Base-by-base conservation (phyloP, 768 basidiomycete species). In the Imleria badia region DNA sequence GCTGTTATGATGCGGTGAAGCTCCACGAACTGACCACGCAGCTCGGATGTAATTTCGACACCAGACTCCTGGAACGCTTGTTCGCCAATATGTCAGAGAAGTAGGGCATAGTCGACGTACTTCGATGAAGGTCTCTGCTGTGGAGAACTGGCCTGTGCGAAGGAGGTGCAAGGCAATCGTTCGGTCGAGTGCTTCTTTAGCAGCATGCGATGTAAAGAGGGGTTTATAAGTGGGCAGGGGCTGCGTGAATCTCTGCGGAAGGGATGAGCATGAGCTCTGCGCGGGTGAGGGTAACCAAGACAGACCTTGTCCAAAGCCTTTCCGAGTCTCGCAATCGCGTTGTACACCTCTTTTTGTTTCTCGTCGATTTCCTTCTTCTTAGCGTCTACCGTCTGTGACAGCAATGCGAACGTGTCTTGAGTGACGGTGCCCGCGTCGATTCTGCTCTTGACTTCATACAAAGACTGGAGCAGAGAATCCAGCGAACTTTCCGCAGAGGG, bases 231-330 rank as follows among this genome's bases (percentile, higher is more conserved):
- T 75, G 5, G 89, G 90, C 62, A 91, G 54, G 46, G 79, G 51
- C 59, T 83, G 65, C 63, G 80, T 61, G 74, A 85, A 79, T 80
- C 81, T 76, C 88, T 91, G 45, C n/a, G 23, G 19, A 45, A 46
- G 26, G 48, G 54, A 51, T 57, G 42, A 66, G 41, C 30, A 44
- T 26, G 31, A 45, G 42, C 46, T 31, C 17, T 34, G 41, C 42
- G 30, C 19, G n/a, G 42, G 39, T 10, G 13, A 26, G 23, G 29
- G 36, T 13, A 39, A 60, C 23, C 9, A 26, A 44, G 23, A 55
- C 78, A 40, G 52, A 91, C 96, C 87, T 97, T 98, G 66, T 98
- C 96, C 67, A 98, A 71, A 0, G 85, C 80, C 73, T 94, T 98
- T 29, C 91, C 92, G 35, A 95, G 77, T 60, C 83, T 83, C 26